Evolutionary conservation across 1,284 basidiomycete genomes (phyloP).

Genomic region (Microbotryum lychnidis-dioicae): DNA sequence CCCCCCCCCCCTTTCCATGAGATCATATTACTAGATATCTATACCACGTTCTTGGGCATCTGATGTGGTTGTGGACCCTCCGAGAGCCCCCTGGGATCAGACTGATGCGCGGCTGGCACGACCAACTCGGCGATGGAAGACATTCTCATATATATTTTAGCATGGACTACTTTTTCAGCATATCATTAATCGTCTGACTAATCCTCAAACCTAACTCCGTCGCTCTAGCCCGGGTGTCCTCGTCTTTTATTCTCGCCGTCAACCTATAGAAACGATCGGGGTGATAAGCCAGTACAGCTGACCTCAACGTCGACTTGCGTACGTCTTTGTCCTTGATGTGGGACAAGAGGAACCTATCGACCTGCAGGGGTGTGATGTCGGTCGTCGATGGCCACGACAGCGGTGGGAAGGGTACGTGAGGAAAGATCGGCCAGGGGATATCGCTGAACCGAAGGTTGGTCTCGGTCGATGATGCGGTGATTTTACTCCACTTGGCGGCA

Average conservation of each 20-base stretch:
- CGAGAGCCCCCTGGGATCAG: no score
- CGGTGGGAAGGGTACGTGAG: constrained; percentile 27
- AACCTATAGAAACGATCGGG: constrained; percentile 27
- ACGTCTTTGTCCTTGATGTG: not conserved
- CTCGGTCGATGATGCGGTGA: constrained; percentile 2
- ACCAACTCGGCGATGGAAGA: no score
- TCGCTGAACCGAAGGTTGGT: constrained; percentile 20
- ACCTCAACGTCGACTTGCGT: constrained; percentile 11
- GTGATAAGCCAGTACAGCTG: constrained; percentile 26
- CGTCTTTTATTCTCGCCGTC: constrained; percentile 13
- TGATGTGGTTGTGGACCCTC: no score
- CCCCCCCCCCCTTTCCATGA: no score
- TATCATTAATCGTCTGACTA: constrained; percentile 25
- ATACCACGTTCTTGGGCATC: no score
- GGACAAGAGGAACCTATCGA: constrained; percentile 21
- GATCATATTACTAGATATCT: no score
- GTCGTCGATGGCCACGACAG: constrained; percentile 35
- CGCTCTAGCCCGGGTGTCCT: constrained; percentile 13
- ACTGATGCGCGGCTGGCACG: no score
- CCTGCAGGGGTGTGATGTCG: constrained; percentile 13
- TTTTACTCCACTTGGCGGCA: constrained; percentile 17
- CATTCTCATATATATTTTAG: no score
- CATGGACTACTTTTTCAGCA: constrained; percentile 7
- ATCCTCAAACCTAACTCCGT: constrained; percentile 20
- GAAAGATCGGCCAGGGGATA: constrained; percentile 28